Evolutionary conservation across 192 early-diverging fungal genomes (phyloP), one percentile per base, ranked within the genome.

Genomic region (Pilobolus umbonatus): DNA sequence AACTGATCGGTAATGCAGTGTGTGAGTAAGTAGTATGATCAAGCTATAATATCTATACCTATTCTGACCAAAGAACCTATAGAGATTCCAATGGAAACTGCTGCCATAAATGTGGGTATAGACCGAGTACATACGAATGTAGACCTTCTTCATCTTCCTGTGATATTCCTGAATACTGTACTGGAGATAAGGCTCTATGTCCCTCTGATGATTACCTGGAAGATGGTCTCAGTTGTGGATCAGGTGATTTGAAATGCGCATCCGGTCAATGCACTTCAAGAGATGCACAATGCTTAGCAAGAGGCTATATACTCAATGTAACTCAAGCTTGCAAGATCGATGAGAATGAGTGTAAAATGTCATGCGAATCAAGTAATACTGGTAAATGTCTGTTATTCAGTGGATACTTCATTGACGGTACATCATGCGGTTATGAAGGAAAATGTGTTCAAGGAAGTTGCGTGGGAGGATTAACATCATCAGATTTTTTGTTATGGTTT

Each of bases 41-140:
- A 9, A 53, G 5, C 8, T 0, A n/a, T 29, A 32, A 7, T 26
- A 25, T 31, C 28, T 45, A 21, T 25, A 17, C 3, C 22, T 45
- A 8, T 14, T 14, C 6, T 12, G 25, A 21, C 12, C 11, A 12
- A 14, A 40, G 25, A 38, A 39, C 15, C 31, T 17, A 45, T 49
- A 86, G 82, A 35, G 89, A 92, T 62, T 62, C 69, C 52, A 94
- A 94, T 69, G 92, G 92, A 60, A 63, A 78, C 32, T 98, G 93
- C 75, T 98, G 95, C 75, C 30, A 57, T 4, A 55, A 80, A 17
- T 96, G 94, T 75, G 62, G 85, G 53, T 42, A 89, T 19, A 62
- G 64, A 31, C 46, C 85, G 11, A 67, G 60, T 14, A 81, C 78
- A 32, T 61, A 76, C 3, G 74, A 87, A 39, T 98, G 93, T 61